Conservation (phyloP, 176 grass and related monocot species). For the Avena insularis region DNA sequence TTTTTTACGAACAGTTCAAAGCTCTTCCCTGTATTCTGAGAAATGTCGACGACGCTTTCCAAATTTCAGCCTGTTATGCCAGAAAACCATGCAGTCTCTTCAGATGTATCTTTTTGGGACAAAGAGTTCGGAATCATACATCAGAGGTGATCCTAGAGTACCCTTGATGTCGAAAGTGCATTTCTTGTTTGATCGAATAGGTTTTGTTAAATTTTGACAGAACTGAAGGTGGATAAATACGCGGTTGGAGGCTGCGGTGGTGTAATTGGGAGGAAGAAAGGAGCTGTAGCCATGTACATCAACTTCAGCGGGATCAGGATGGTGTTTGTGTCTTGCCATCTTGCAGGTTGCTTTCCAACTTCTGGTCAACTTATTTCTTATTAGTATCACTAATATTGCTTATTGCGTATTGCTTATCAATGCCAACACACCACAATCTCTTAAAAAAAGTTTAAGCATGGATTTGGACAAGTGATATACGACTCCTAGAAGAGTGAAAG, state of each 20-base stretch:
- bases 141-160: slow-evolving; percentile 42
- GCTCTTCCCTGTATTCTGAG: background rate
- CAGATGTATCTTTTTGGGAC: slow-evolving; percentile 66
- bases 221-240: slow-evolving; percentile 63
- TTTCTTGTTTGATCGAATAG: background rate
- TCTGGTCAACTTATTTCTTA: background rate
- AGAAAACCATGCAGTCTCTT: slow-evolving; percentile 69
- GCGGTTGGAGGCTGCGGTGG: slow-evolving; percentile 54
- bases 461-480: no score
- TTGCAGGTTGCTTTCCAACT: slow-evolving; percentile 52
- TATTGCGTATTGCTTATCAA: background rate
- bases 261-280: slow-evolving; percentile 76
- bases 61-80: slow-evolving; percentile 58
- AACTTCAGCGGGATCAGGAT: slow-evolving; percentile 65
- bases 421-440: background rate
- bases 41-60: background rate
- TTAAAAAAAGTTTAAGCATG: background rate
- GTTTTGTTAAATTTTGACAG: slow-evolving; percentile 21
- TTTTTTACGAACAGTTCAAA: background rate
- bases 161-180: background rate
- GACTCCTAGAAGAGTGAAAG: background rate
- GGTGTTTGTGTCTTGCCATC: slow-evolving; percentile 73
- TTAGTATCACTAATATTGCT: background rate
- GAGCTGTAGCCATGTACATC: slow-evolving; percentile 70
- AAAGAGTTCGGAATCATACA: slow-evolving; percentile 49